Percentiles rank a stretch among this genome's conserved stretches.
Conservation (phyloP, 768 basidiomycete species). For the Phylloporus scabripes region DNA sequence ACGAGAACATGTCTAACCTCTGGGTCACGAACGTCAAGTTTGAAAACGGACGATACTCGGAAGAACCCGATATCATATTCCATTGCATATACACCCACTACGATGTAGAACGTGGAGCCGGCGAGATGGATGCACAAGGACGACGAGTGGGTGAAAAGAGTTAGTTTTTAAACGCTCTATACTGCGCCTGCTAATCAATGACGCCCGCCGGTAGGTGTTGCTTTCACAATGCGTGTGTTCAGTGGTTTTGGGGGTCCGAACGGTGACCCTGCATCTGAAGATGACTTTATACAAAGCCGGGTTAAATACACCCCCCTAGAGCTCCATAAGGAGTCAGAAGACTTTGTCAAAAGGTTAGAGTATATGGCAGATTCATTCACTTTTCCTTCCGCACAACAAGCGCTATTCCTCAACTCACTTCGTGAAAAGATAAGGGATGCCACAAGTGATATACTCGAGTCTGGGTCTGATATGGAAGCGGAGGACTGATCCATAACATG, state of each 20-base stretch:
- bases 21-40: slow-evolving; percentile 59
- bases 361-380: slow-evolving; percentile 64
- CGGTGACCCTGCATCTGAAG: slow-evolving; percentile 31
- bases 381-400: slow-evolving; percentile 61
- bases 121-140: slow-evolving; percentile 25
- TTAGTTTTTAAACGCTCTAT: slow-evolving; percentile 6
- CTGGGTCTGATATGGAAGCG: slow-evolving; percentile 21
- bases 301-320: slow-evolving; percentile 56
- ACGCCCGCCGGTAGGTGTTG: slow-evolving; percentile 41
- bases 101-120: slow-evolving; percentile 27
- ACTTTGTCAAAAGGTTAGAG: slow-evolving; percentile 53
- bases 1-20: slow-evolving; percentile 83
- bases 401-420: slow-evolving; percentile 61
- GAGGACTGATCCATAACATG: slow-evolving; percentile 16
- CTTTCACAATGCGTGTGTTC: slow-evolving; percentile 52
- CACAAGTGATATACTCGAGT: slow-evolving; percentile 18
- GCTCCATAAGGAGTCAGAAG: slow-evolving; percentile 54
- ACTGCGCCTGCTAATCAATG: slow-evolving; percentile 1
- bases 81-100: slow-evolving; percentile 65
- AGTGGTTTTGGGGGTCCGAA: slow-evolving; percentile 31
- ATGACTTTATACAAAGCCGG: slow-evolving; percentile 29
- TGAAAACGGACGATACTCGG: slow-evolving; percentile 25
- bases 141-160: slow-evolving; percentile 33
- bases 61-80: slow-evolving; percentile 48
- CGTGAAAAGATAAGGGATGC: slow-evolving; percentile 45